Percentiles rank a stretch among this genome's conserved stretches.
phyloP scores from a whole-genome alignment of 371 early-diverging fungal genomes.

The Mortierella sp. region DNA sequence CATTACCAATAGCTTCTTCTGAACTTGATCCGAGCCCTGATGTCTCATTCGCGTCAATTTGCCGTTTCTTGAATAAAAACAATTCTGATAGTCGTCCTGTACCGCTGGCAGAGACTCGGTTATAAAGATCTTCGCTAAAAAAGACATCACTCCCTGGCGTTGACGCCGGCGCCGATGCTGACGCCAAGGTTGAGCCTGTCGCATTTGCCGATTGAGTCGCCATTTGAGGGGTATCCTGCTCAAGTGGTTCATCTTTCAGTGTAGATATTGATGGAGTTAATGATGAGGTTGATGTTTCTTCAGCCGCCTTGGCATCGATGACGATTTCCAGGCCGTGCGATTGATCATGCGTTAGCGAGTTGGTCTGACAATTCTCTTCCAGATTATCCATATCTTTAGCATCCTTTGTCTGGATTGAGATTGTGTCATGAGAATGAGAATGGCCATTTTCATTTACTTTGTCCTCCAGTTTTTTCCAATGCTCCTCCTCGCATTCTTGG shows the following conservation, averaged over 20 bases:
- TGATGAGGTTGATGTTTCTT: not conserved
- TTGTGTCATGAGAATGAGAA: not conserved
- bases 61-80: not conserved
- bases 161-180: not conserved
- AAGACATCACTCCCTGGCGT: not conserved
- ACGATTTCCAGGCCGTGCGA: not conserved
- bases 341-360: not conserved
- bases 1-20: not conserved
- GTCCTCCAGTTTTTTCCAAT: not conserved
- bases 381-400: not conserved
- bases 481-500: not conserved
- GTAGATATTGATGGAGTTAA: not conserved
- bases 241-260: not conserved
- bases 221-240: not conserved
- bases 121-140: slow-evolving; percentile 21
- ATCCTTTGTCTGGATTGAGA: not conserved
- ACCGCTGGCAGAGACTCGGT: slow-evolving; percentile 12
- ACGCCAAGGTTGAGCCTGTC: not conserved
- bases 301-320: not conserved
- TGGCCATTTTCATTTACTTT: not conserved
- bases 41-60: not conserved
- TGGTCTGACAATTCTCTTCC: not conserved
- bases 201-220: not conserved
- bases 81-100: slow-evolving; percentile 6
- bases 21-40: not conserved